A percentile compares a stretch with the other conserved stretches of the same genome.
phyloP scores from a whole-genome alignment of 805 yeast species.

The Suhomyces canberraensis region DNA sequence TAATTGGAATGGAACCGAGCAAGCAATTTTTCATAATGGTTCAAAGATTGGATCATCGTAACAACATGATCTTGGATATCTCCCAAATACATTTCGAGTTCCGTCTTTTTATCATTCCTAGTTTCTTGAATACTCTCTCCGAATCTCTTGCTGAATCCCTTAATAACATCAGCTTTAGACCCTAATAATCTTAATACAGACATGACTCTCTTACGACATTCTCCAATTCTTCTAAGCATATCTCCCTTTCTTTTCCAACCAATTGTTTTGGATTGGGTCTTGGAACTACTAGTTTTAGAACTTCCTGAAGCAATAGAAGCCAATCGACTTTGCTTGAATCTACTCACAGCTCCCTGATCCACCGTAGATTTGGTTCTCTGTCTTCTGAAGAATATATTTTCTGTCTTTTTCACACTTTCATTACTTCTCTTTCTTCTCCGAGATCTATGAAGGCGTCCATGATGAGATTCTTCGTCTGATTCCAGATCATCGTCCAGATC shows the following conservation, averaged over 20 bases:
- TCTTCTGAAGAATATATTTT: constrained; percentile 30
- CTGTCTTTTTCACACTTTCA: constrained; percentile 4
- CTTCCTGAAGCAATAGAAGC: constrained; percentile 5
- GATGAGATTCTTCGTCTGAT: constrained; percentile 10
- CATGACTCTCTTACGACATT: constrained; percentile 93
- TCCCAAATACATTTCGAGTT: constrained; percentile 91
- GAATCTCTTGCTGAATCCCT: constrained; percentile 89
- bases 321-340: constrained; percentile 1
- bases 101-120: constrained; percentile 29
- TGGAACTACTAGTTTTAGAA: constrained; percentile 9
- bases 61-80: constrained; percentile 98
- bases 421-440: constrained; percentile 8
- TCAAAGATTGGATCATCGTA: constrained; percentile 93
- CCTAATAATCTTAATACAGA: constrained; percentile 79
- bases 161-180: constrained; percentile 95
- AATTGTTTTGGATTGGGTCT: constrained; percentile 45
- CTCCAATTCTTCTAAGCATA: constrained; percentile 92
- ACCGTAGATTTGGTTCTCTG: constrained; percentile 38
- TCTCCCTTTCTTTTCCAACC: constrained; percentile 91
- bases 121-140: constrained; percentile 49
- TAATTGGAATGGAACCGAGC: constrained; percentile 96
- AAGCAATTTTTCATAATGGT: constrained; percentile 89
- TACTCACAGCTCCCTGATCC: constrained; percentile 16
- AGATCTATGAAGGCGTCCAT: neutral
- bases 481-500: constrained; percentile 29